Evolutionary conservation across 2,329 filamentous ascomycete genomes (phyloP).

Genomic region (Periconia sp.): DNA sequence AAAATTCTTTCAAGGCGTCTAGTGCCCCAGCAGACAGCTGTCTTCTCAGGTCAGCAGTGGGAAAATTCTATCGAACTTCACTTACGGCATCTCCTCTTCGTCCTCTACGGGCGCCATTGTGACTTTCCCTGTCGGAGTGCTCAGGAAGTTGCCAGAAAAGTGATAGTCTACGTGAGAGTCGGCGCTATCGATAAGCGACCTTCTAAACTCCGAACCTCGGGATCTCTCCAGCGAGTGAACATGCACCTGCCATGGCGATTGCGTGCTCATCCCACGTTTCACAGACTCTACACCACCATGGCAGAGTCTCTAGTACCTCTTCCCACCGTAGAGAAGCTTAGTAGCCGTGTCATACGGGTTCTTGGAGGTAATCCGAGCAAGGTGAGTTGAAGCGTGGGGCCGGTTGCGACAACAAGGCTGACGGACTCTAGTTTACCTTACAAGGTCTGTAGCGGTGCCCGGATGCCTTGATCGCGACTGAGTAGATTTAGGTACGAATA

Average conservation of each 20-base stretch:
- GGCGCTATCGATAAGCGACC: slow-evolving; percentile 34
- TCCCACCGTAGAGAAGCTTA: slow-evolving; percentile 77
- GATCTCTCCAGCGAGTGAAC: slow-evolving; percentile 14
- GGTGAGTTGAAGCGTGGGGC: slow-evolving; percentile 49
- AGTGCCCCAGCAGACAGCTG: slow-evolving; percentile 71
- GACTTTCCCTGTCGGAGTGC: not conserved
- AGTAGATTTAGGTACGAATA: slow-evolving; percentile 75
- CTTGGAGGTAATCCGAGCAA: slow-evolving; percentile 91
- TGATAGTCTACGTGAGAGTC: slow-evolving; percentile 16
- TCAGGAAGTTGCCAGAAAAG: slow-evolving; percentile 24
- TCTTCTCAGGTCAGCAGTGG: slow-evolving; percentile 47
- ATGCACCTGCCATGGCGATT: slow-evolving; percentile 33
- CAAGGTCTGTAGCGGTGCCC: slow-evolving; percentile 63
- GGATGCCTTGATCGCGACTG: too few species aligned
- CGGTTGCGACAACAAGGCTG: slow-evolving; percentile 16
- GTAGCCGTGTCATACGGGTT: slow-evolving; percentile 79
- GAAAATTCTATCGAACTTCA: not conserved
- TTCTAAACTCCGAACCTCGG: slow-evolving; percentile 32
- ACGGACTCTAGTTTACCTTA: slow-evolving; percentile 60
- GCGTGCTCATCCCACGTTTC: slow-evolving; percentile 21
- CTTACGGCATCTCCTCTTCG: slow-evolving; percentile 46
- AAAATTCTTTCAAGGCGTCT: slow-evolving; percentile 74
- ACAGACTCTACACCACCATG: slow-evolving; percentile 56
- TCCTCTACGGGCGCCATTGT: slow-evolving; percentile 34
- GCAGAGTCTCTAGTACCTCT: slow-evolving; percentile 67